Conservation (phyloP, 1,284 basidiomycete species). For the Ganoderma lingzhi region DNA sequence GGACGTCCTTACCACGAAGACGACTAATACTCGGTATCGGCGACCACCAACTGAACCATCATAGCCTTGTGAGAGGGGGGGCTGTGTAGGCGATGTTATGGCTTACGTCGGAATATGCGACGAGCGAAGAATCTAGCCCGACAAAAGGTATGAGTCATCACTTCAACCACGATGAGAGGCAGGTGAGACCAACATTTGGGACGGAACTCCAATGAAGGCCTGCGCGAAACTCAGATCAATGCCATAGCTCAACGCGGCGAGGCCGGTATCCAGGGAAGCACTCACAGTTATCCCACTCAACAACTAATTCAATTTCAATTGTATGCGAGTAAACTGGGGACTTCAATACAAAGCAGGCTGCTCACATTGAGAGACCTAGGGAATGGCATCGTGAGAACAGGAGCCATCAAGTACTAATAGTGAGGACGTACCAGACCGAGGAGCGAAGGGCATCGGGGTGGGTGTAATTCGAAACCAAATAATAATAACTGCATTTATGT, state of each 20-base stretch:
- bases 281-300: slow-evolving; percentile 8
- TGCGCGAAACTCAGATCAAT: neutral
- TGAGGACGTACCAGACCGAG: slow-evolving; percentile 10
- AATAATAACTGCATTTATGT: slow-evolving; percentile 10
- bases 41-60: neutral
- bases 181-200: neutral
- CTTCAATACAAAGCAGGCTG: neutral
- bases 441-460: neutral
- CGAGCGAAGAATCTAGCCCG: slow-evolving; percentile 13
- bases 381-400: neutral
- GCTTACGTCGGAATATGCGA: slow-evolving; percentile 11
- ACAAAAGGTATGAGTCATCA: too few species aligned
- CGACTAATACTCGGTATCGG: neutral
- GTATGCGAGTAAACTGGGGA: neutral
- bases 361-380: slow-evolving; percentile 18
- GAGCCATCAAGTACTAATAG: neutral
- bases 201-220: slow-evolving; percentile 8
- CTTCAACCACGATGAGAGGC: neutral
- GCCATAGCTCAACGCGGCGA: too few species aligned
- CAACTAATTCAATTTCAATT: neutral
- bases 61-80: neutral
- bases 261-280: neutral
- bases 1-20: slow-evolving; percentile 3
- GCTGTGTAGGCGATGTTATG: neutral
- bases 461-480: slow-evolving; percentile 7